A percentile compares a stretch with the other conserved stretches of the same genome.
These are phyloP conservation scores for Russula earlei DNA, from an alignment of 768 basidiomycete genomes.

Conservation along the genomic window DNA sequence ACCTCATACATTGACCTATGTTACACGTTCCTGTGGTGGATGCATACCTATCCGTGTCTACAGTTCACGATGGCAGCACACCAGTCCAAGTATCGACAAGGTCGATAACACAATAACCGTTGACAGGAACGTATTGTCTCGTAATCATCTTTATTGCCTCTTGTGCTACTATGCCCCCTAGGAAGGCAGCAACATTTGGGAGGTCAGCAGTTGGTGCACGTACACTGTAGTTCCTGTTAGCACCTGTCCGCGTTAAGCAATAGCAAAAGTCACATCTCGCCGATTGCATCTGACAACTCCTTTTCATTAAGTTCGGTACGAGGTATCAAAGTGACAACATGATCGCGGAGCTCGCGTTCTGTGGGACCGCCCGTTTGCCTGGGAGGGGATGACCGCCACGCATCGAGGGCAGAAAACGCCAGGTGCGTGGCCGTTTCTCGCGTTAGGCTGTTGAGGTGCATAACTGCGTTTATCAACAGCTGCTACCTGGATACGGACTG, in stretches of 20 bases:
- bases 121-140: constrained; percentile 86
- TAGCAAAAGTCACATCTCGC: constrained; percentile 53
- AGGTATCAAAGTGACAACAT: constrained; percentile 40
- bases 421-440: constrained; percentile 63
- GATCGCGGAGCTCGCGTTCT: constrained; percentile 41
- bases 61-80: constrained; percentile 26
- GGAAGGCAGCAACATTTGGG: constrained; percentile 87
- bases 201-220: constrained; percentile 78
- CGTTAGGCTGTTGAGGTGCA: constrained; percentile 33
- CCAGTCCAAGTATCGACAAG: constrained; percentile 75
- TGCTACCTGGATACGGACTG: not conserved
- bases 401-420: constrained; percentile 53
- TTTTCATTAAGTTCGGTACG: constrained; percentile 42
- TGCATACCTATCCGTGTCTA: not conserved
- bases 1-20: not conserved
- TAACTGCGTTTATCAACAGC: constrained; percentile 28
- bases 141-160: constrained; percentile 97
- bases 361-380: constrained; percentile 28
- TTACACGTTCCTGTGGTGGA: not conserved
- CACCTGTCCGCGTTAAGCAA: not conserved
- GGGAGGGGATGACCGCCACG: constrained; percentile 20
- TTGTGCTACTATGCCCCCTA: constrained; percentile 91
- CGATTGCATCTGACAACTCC: constrained; percentile 49
- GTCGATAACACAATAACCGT: constrained; percentile 78
- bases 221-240: constrained; percentile 38